A percentile compares a stretch with the other conserved stretches of the same genome.
Evolutionary conservation across 2,329 filamentous ascomycete species (phyloP).

Genomic region (Aspergillus sojae): DNA sequence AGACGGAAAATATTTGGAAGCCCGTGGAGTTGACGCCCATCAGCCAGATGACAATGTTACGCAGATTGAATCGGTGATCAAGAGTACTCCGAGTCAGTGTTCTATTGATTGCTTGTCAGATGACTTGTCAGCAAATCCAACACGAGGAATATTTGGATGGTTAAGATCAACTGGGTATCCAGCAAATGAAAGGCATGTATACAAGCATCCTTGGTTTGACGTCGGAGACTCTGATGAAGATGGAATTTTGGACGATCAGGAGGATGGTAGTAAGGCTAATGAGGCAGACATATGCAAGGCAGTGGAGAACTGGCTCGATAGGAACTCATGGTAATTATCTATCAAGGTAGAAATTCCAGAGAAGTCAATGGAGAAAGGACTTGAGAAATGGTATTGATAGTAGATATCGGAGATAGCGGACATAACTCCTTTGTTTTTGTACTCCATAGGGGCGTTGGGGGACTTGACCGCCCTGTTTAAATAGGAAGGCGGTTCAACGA

Average conservation of each 20-base stretch:
- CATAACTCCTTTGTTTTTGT: neutral
- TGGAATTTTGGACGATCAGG: neutral
- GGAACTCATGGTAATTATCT: neutral
- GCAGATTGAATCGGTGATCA: neutral
- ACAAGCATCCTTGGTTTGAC: constrained; percentile 25
- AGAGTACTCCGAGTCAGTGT: neutral
- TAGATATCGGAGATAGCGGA: constrained; percentile 17
- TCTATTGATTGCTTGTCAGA: constrained; percentile 1
- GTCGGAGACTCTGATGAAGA: constrained; percentile 20
- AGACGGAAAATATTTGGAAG: neutral
- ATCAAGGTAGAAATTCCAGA: neutral
- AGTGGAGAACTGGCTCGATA: neutral
- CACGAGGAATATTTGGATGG: constrained; percentile 24
- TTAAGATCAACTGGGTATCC: constrained; percentile 24
- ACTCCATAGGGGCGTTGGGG: neutral
- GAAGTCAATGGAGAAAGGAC: no score
- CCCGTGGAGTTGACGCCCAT: no score
- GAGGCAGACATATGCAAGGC: neutral
- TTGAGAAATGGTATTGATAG: neutral
- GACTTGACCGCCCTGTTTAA: neutral
- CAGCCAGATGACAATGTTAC: neutral
- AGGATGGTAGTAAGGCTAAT: neutral
- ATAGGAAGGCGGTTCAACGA: neutral
- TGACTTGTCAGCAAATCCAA: constrained; percentile 14
- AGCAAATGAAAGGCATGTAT: constrained; percentile 18